Evolutionary conservation across 768 basidiomycete genomes (phyloP).

Genomic region (Macrolepiota fuliginosa): DNA sequence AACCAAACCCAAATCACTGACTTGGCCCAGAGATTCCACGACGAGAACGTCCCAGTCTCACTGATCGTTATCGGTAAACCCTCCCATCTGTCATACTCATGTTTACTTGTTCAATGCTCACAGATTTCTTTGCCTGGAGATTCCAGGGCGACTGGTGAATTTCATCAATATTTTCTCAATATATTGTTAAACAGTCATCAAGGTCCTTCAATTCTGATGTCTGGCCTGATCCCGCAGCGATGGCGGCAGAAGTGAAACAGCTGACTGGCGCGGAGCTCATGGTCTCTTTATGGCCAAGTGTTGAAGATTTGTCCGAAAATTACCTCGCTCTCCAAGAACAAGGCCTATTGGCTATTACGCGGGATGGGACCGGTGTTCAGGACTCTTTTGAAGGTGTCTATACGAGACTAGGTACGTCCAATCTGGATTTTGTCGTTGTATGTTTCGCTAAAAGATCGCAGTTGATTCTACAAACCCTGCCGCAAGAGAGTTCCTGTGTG

Average conservation of each 20-base stretch:
- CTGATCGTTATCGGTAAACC: slow-evolving; percentile 31
- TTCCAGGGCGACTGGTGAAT: slow-evolving; percentile 35
- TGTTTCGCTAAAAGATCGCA: slow-evolving; percentile 1
- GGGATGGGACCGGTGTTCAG: slow-evolving; percentile 32
- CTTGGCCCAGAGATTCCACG: slow-evolving; percentile 33
- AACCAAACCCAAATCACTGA: slow-evolving; percentile 32
- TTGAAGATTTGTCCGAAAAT: slow-evolving; percentile 34
- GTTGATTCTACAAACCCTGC: slow-evolving; percentile 35
- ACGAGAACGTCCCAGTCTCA: slow-evolving; percentile 33
- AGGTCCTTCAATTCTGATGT: slow-evolving; percentile 34
- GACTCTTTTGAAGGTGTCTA: slow-evolving; percentile 36
- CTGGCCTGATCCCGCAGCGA: slow-evolving; percentile 31
- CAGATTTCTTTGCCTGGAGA: slow-evolving; percentile 36
- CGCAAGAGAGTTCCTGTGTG: slow-evolving; percentile 34
- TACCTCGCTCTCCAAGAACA: slow-evolving; percentile 28
- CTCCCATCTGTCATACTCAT: not conserved
- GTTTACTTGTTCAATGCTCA: not conserved
- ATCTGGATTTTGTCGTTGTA: not conserved
- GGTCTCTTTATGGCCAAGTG: slow-evolving; percentile 37
- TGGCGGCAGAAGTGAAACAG: slow-evolving; percentile 31
- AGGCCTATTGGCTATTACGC: slow-evolving; percentile 30
- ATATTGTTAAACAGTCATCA: not conserved
- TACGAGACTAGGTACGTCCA: slow-evolving; percentile 25
- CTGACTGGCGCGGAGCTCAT: slow-evolving; percentile 37
- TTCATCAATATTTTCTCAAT: not conserved